Base-by-base conservation (phyloP, 2,329 filamentous ascomycete genomes). In the Cytospora schulzeri region DNA sequence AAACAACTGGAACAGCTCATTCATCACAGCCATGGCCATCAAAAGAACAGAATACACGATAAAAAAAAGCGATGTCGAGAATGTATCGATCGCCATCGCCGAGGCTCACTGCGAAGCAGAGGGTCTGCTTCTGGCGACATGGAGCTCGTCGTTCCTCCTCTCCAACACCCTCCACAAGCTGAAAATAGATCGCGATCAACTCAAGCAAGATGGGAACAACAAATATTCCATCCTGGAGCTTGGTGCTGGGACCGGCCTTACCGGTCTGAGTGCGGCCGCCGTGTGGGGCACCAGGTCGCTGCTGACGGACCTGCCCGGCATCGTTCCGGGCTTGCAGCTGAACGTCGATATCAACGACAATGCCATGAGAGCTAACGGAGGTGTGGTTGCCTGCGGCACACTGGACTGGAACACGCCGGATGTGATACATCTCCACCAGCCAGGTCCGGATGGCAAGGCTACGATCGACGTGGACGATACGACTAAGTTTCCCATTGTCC, bases 111-210 rank as follows among this genome's bases (percentile, higher is more conserved):
- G 65, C 45, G 55, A 52, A 28, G 65, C 65, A 2, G 65, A 66
- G 31, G 65, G 65, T 1, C 50, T 66, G 26, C 60, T 56, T 12
- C 54, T 66, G 26, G 63, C 63, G 14, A 66, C 65, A 15, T 66
- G 65, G 65, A 66, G 65, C 58, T 66, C 65, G 15, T 62, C 65
- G 17, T 60, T 63, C 38, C 63, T 66, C 31, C 65, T 66, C 33
- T 66, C 65, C 19, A 66, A 66, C 31, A 29, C 62, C 22, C 58
- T 66, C 6, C 33, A 66, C 8, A 64, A 60, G 55, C 31, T 66
- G 14, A 52, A 48, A 7, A 50, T 66, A 41, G 41, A 58, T 15
- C 54, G 52, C 19, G 26, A n/a, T 14, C 62, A 59, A 19, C 29
- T 58, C 17, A 54, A 24, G 17, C 61, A 29, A 11, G 38, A 59